Evolutionary conservation across 805 yeast species (phyloP), one percentile per base, ranked within the genome.

Genomic region (Candida lessepsii): DNA sequence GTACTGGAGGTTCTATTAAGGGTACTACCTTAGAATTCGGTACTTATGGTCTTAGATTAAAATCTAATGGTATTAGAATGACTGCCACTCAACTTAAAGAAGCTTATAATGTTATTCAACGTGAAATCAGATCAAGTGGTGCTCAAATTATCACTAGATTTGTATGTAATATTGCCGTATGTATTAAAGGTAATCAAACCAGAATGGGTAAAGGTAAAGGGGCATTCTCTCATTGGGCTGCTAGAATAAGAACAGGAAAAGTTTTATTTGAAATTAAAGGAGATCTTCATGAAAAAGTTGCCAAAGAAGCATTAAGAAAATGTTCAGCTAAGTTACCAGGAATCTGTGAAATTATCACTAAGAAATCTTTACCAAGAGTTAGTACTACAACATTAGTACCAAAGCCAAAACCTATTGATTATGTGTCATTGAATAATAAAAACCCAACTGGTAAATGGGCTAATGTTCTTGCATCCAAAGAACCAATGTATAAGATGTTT

Each of bases 171-270:
- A 76, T 88, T 39, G 93, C 98, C 0, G 95, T 93, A 9, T 89
- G 96, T 65, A 80, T 86, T 46, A 93, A 93, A 70, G 99, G 99
- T 70, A 93, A 93, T 63, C 96, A 93, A 62, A 88, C 96, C 9
- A 93, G 99, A 82, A 93, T 93, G 99, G 99, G 99, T 72, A 93
- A 93, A 65, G 99, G 99, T 71, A 93, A 93, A 67, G 99, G 99
- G 66, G 83, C 90, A 0, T 91, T 93, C 59, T 96, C 88, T 56
- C 93, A 88, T 69, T 93, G 98, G 98, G 95, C 95, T 54, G 86
- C 82, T 24, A 80, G 99, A 55, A 93, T 93, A 10, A 95, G 98
- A 29, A 90, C 97, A 0, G 99, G 99, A 3, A 90, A 89, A 57
- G 81, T 93, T 29, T 70, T 90, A 16, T 88, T 90, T 57, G 99